Percentiles rank a stretch among this genome's conserved stretches.
Evolutionary conservation across 148 eudicot species (phyloP).

Genomic region (Dysphania ambrosioides): DNA sequence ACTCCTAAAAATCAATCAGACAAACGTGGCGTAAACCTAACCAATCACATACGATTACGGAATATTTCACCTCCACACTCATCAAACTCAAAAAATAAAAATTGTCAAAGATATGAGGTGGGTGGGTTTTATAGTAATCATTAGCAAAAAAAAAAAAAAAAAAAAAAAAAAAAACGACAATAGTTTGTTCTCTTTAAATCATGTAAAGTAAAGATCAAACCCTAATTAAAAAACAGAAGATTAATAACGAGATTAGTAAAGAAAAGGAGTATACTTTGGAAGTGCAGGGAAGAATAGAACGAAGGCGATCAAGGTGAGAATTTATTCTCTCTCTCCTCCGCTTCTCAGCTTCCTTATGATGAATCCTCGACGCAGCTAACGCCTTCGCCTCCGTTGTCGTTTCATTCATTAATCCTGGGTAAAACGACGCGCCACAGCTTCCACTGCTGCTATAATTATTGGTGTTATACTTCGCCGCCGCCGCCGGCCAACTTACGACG

Average conservation of each 20-base stretch:
- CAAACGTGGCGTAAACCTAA: too few species aligned
- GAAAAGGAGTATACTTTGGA: slow-evolving; percentile 41
- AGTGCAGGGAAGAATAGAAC: slow-evolving; percentile 62
- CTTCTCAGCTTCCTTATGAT: slow-evolving; percentile 76
- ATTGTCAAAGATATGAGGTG: too few species aligned
- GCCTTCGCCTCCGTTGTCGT: slow-evolving; percentile 36
- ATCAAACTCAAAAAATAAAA: too few species aligned
- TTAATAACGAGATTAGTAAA: neutral
- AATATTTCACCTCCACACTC: too few species aligned
- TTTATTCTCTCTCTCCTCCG: slow-evolving; percentile 68
- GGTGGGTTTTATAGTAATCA: too few species aligned
- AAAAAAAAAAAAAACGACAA: too few species aligned
- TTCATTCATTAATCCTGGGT: slow-evolving; percentile 18
- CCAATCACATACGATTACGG: too few species aligned
- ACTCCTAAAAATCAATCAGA: too few species aligned
- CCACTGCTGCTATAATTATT: slow-evolving; percentile 12
- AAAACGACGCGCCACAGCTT: slow-evolving; percentile 23
- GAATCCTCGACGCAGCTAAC: slow-evolving; percentile 43
- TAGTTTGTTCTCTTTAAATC: too few species aligned
- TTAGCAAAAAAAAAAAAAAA: too few species aligned
- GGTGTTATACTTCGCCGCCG: neutral
- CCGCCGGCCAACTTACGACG: slow-evolving; percentile 13
- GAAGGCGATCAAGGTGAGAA: slow-evolving; percentile 65
- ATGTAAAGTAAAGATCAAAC: too few species aligned
- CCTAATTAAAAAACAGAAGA: neutral